Conservation (phyloP, 2,329 filamentous ascomycete genomes). For the Tetracladium maxilliforme region DNA sequence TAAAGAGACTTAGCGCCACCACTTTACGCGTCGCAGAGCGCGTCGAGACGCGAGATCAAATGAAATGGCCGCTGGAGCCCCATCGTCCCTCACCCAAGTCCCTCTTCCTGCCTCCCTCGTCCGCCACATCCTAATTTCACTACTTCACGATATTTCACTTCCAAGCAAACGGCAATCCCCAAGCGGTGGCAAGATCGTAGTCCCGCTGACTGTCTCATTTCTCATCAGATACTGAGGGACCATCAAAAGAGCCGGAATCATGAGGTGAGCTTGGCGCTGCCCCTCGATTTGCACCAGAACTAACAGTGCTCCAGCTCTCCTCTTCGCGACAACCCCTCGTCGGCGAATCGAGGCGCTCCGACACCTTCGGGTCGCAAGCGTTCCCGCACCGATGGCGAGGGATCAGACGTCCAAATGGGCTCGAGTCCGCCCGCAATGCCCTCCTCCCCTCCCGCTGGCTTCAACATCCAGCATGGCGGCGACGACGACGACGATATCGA, state of each 20-base stretch:
- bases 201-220: no score
- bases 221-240: no score
- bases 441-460: conserved; percentile 50
- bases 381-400: no score
- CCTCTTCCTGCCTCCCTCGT: no score
- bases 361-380: conserved; percentile 53
- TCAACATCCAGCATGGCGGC: conserved; percentile 46
- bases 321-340: conserved; percentile 64
- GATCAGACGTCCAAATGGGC: no score
- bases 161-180: no score
- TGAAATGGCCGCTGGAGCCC: no score
- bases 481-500: conserved; percentile 61
- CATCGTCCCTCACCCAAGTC: no score
- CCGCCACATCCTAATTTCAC: conserved; percentile 1
- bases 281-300: no score
- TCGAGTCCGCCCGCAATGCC: conserved; percentile 44
- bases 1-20: conserved; percentile 19
- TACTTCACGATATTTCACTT: conserved; percentile 1
- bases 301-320: conserved; percentile 48
- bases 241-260: no score
- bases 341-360: conserved; percentile 65
- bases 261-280: neutral
- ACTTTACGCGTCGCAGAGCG: conserved; percentile 26
- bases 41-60: no score
- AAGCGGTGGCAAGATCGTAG: no score